These are phyloP conservation scores for Eucalyptus globulus DNA, from an alignment of 345 rosid genomes.

Conservation along the genomic window DNA sequence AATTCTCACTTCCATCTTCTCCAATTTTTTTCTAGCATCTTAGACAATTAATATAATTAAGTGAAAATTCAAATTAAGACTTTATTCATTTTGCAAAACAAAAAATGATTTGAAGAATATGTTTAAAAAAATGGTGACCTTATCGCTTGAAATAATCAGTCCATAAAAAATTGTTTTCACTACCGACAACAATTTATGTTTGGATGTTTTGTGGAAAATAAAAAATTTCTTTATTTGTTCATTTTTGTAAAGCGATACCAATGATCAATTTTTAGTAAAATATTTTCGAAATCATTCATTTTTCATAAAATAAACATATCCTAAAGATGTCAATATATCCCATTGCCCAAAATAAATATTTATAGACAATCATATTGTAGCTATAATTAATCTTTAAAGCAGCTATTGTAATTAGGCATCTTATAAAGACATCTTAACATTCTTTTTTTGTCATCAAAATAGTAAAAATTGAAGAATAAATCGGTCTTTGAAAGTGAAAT, in stretches of 20 bases:
- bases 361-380: background rate
- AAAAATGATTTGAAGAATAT: background rate
- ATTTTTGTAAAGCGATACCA: background rate
- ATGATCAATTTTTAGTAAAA: background rate
- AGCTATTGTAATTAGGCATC: background rate
- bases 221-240: background rate
- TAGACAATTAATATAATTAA: background rate
- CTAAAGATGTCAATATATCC: background rate
- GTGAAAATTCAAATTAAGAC: background rate
- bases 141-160: background rate
- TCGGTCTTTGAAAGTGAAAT: too few species aligned
- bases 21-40: background rate
- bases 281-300: background rate
- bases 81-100: background rate
- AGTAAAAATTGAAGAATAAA: background rate
- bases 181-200: background rate
- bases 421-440: too few species aligned
- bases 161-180: background rate
- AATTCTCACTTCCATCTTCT: background rate
- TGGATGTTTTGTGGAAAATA: fast-evolving
- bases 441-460: background rate
- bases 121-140: background rate
- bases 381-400: too few species aligned
- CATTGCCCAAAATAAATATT: background rate
- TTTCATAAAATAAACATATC: background rate